phyloP scores from a whole-genome alignment of 1,284 basidiomycete species.

The Trichosporon ovoides region DNA sequence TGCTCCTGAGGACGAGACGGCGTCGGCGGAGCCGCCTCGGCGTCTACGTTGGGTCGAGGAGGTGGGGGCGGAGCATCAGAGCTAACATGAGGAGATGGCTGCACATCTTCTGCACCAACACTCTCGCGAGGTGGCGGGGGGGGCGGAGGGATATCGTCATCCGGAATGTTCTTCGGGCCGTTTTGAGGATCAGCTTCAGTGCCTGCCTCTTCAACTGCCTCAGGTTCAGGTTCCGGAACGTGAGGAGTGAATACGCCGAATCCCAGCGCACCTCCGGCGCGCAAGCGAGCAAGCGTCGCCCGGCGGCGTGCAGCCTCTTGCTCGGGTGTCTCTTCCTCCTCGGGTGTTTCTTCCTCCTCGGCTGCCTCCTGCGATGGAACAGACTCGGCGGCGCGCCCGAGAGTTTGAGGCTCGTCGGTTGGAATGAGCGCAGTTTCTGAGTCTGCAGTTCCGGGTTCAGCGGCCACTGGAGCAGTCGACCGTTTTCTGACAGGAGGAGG shows the following conservation, averaged over 20 bases:
- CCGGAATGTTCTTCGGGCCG: conserved; percentile 8
- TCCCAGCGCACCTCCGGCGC: conserved; percentile 45
- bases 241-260: conserved; percentile 43
- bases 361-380: not conserved
- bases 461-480: not conserved
- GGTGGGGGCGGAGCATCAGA: conserved; percentile 17
- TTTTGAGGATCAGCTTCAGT: conserved; percentile 17
- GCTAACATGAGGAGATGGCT: no score
- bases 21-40: conserved; percentile 14
- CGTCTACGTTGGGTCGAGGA: conserved; percentile 14
- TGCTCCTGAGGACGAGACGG: not conserved
- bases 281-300: conserved; percentile 43
- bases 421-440: not conserved
- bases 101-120: not conserved
- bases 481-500: conserved; percentile 36
- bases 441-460: not conserved
- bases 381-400: not conserved
- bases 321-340: conserved; percentile 47
- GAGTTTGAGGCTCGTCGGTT: conserved; percentile 9
- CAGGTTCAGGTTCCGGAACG: conserved; percentile 2
- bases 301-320: conserved; percentile 43
- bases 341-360: conserved; percentile 34
- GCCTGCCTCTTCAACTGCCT: conserved; percentile 14
- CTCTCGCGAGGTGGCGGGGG: conserved; percentile 21
- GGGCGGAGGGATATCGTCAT: conserved; percentile 20